A percentile compares a stretch with the other conserved stretches of the same genome.
Evolutionary conservation across 805 yeast species (phyloP).

Genomic region (Starmerella etchellsii): DNA sequence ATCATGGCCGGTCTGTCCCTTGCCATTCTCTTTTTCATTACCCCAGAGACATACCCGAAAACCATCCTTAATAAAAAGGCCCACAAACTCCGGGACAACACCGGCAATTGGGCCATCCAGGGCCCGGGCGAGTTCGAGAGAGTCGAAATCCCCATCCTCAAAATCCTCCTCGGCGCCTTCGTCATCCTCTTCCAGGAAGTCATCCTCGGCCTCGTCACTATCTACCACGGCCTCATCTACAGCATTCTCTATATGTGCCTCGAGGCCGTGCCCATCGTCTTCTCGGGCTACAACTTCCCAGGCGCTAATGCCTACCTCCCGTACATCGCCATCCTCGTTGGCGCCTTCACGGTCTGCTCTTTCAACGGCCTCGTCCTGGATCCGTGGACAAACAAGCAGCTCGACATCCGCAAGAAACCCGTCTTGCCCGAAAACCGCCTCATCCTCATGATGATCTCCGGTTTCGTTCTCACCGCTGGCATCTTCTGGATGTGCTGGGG

Average conservation of each 20-base stretch:
- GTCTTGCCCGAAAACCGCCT: slow-evolving; percentile 73
- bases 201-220: slow-evolving; percentile 27
- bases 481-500: slow-evolving; percentile 83
- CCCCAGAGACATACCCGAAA: slow-evolving; percentile 63
- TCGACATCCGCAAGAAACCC: slow-evolving; percentile 37
- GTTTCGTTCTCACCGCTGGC: slow-evolving; percentile 59
- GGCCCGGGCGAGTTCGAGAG: slow-evolving; percentile 43
- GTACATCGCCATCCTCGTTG: slow-evolving; percentile 63
- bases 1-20: slow-evolving; percentile 40
- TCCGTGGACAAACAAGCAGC: slow-evolving; percentile 35
- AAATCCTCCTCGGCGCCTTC: slow-evolving; percentile 23
- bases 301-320: slow-evolving; percentile 63
- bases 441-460: slow-evolving; percentile 62
- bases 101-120: slow-evolving; percentile 73
- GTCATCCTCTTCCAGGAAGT: slow-evolving; percentile 29
- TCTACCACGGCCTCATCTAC: slow-evolving; percentile 32
- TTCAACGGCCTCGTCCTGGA: slow-evolving; percentile 43
- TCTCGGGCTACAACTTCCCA: slow-evolving; percentile 45
- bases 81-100: slow-evolving; percentile 43
- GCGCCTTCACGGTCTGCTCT: slow-evolving; percentile 47
- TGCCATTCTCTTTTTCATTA: slow-evolving; percentile 33
- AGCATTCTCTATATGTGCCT: slow-evolving; percentile 32
- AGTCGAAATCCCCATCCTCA: slow-evolving; percentile 21
- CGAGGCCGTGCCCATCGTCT: slow-evolving; percentile 30
- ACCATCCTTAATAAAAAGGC: slow-evolving; percentile 53